Base-by-base conservation (phyloP, 345 rosid species). In the Aquilaria yunnanensis region DNA sequence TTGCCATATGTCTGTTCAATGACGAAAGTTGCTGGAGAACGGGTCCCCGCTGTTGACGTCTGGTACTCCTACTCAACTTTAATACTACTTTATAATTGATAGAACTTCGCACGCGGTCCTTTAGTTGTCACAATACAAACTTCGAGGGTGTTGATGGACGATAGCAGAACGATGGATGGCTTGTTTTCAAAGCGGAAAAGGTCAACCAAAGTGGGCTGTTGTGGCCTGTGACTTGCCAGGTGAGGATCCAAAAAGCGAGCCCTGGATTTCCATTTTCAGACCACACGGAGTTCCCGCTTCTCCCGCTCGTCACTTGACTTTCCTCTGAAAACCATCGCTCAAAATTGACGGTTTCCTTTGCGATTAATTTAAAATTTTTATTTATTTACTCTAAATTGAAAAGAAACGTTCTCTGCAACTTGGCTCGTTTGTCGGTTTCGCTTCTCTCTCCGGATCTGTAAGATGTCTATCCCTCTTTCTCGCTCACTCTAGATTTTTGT, bases 281-380 rank as follows among this genome's bases (percentile, higher is more conserved):
- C 43, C 43, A 37, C 43, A 71, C 77, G 72, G 68, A 56, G 63
- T 74, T 85, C 86, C 81, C 83, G 92, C 86, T 72, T 76, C 80
- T 75, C 62, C 32, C 79, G 78, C 74, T 62, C 53, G 32, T 70
- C 47, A 16, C 32, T 47, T 34, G 54, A 32, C 66, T 43, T 51
- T 57, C 62, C 69, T n/a, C 47, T 29, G 54, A 54, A 47, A 55
- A 7, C 43, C 63, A 12, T 49, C 65, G 31, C 57, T 51, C 56
- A 31, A 56, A 29, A 32, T 8, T 54, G 12, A 14, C 34, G 48
- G 57, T 65, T 75, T 72, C 72, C 53, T 58, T 50, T 69, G 29
- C 3, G 13, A 9, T 60, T 9, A 2, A 29, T n/a, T 23, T 23
- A 23, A 23, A 23, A 12, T 54, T 49, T 14, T 55, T 55, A 12